A percentile compares a stretch with the other conserved stretches of the same genome.
These are phyloP conservation scores for Alternaria alternata DNA, from an alignment of 2,329 filamentous ascomycete genomes.

Conservation along the genomic window DNA sequence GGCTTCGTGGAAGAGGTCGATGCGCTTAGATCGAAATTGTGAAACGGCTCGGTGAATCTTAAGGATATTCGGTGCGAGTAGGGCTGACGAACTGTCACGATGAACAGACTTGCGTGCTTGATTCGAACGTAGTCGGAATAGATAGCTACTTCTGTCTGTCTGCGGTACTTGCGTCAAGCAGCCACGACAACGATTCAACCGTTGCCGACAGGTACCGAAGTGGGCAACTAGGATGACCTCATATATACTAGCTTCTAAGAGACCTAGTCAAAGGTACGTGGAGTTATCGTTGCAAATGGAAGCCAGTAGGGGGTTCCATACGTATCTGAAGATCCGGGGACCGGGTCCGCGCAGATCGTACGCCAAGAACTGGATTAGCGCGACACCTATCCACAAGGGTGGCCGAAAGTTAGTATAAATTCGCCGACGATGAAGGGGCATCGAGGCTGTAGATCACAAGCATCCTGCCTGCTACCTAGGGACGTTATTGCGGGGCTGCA, in stretches of 20 bases:
- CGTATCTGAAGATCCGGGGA: neutral
- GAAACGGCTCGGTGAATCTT: neutral
- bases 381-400: neutral
- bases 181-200: neutral
- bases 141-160: neutral
- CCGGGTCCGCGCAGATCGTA: neutral
- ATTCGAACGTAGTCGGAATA: neutral
- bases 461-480: too few relatives aligned
- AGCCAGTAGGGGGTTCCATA: neutral
- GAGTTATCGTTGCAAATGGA: too few relatives aligned
- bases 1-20: conserved; percentile 3
- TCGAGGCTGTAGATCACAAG: too few relatives aligned
- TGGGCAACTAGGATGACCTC: too few relatives aligned
- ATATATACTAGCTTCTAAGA: too few relatives aligned
- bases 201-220: neutral
- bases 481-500: neutral
- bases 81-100: neutral
- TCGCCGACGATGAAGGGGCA: neutral
- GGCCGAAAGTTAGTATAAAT: neutral
- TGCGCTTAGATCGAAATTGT: conserved; percentile 1
- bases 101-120: neutral
- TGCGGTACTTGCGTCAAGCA: neutral
- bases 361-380: neutral
- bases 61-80: neutral
- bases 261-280: accelerated